Percentiles rank a stretch among this genome's conserved stretches.
Evolutionary conservation across 2,329 filamentous ascomycete genomes (phyloP).

Genomic region (Elsinoe fawcettii): DNA sequence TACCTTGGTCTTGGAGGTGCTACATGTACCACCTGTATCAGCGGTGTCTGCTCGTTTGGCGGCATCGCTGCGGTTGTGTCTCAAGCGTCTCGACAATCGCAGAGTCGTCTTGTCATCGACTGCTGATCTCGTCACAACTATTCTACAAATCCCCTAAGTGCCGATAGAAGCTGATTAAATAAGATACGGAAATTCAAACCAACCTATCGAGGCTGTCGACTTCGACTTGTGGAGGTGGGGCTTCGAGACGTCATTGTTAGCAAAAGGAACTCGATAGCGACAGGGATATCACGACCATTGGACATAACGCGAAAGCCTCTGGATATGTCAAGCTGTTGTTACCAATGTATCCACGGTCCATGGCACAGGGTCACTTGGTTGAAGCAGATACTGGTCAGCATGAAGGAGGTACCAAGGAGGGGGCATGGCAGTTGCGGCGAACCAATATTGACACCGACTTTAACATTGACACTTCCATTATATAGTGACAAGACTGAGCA

Average conservation of each 20-base stretch:
- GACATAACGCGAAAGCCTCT: neutral
- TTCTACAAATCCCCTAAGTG: neutral
- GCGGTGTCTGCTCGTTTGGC: constrained; percentile 54
- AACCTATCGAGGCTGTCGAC: neutral
- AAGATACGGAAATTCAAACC: neutral
- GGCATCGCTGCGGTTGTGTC: constrained; percentile 29
- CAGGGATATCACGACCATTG: neutral
- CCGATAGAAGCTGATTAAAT: neutral
- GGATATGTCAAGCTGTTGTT: neutral
- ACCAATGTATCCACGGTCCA: no score
- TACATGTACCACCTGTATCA: constrained; percentile 57
- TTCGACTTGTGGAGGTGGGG: constrained; percentile 3
- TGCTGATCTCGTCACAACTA: neutral
- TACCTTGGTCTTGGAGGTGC: constrained; percentile 32
- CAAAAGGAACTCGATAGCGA: neutral
- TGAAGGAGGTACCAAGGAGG: no score
- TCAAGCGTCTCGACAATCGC: neutral
- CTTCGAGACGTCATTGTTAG: constrained; percentile 9
- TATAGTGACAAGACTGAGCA: no score
- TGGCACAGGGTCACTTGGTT: no score
- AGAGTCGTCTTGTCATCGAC: neutral
- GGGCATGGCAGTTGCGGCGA: neutral
- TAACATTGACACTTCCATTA: no score
- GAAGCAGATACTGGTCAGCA: no score
- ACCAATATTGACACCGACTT: neutral